Percentiles rank a stretch among this genome's conserved stretches.
These are phyloP conservation scores for Boletus reticuloceps DNA, from an alignment of 768 basidiomycete genomes.

Conservation along the genomic window DNA sequence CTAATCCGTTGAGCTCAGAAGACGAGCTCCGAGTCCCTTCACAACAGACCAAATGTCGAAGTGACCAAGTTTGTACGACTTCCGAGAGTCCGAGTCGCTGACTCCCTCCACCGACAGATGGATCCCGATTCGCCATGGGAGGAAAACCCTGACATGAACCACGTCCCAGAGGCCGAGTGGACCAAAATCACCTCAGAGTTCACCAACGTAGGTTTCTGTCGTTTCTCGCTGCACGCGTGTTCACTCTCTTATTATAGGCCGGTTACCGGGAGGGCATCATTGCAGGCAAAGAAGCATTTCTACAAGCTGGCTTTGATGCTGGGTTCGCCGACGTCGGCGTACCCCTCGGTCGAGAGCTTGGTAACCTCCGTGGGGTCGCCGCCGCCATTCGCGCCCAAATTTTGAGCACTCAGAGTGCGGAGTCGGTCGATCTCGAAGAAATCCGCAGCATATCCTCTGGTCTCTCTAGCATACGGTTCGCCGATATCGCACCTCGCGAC, in stretches of 20 bases:
- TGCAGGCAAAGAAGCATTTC: conserved; percentile 80
- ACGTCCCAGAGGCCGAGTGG: conserved; percentile 59
- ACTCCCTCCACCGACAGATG: conserved; percentile 6
- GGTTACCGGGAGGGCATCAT: conserved; percentile 98
- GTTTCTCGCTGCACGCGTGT: background rate
- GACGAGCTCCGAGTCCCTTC: background rate
- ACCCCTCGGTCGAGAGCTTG: conserved; percentile 75
- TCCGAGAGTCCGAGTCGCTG: no score
- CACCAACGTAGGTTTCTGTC: conserved; percentile 52
- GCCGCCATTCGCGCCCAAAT: conserved; percentile 57
- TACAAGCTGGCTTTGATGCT: conserved; percentile 89
- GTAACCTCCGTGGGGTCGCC: conserved; percentile 69
- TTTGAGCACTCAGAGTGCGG: conserved; percentile 36
- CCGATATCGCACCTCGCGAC: conserved; percentile 74
- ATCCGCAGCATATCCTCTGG: conserved; percentile 50
- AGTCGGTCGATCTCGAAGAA: conserved; percentile 33
- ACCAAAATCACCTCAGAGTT: conserved; percentile 63
- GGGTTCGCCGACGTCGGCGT: conserved; percentile 75
- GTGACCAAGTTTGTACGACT: no score
- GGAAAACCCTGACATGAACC: conserved; percentile 37
- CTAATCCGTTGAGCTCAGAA: background rate
- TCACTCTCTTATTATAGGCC: conserved; percentile 44
- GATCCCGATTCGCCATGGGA: conserved; percentile 58
- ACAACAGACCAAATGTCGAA: no score
- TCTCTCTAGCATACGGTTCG: conserved; percentile 62